Evolutionary conservation across 805 yeast species (phyloP).

Genomic region (Yueomyces sp.): DNA sequence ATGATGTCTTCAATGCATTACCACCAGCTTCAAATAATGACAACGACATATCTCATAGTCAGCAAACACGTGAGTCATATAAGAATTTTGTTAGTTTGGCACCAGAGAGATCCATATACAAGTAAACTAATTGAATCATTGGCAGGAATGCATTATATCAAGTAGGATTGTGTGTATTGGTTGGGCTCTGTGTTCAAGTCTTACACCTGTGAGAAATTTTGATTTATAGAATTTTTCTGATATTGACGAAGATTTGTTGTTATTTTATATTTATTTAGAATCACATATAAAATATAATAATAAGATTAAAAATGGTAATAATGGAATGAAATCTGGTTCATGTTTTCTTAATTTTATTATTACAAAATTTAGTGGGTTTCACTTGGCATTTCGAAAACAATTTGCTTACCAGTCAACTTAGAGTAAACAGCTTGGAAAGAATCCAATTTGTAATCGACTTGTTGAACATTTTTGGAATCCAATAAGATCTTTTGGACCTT

Average conservation of each 20-base stretch:
- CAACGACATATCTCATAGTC: too few relatives aligned
- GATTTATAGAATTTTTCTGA: too few relatives aligned
- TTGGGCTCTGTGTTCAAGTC: too few relatives aligned
- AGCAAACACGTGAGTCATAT: constrained; percentile 2
- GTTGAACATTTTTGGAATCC: constrained; percentile 94
- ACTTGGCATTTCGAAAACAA: constrained; percentile 86
- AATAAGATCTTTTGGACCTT: constrained; percentile 95
- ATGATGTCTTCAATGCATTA: too few relatives aligned
- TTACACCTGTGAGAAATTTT: too few relatives aligned
- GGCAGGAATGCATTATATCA: not conserved
- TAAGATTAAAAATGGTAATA: constrained; percentile 2
- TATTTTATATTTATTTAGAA: not conserved
- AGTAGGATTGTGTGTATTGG: not conserved
- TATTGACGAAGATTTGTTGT: too few relatives aligned
- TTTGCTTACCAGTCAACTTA: constrained; percentile 99
- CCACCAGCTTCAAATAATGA: too few relatives aligned
- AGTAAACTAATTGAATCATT: not conserved
- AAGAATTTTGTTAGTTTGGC: constrained; percentile 13
- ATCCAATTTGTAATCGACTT: constrained; percentile 97
- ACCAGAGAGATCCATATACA: not conserved
- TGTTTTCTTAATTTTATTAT: constrained; percentile 1
- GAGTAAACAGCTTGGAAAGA: constrained; percentile 97
- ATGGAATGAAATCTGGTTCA: constrained; percentile 1
- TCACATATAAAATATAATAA: not conserved
- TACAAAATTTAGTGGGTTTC: constrained; percentile 23